A percentile compares a stretch with the other conserved stretches of the same genome.
Conservation (phyloP, 2,329 filamentous ascomycete genomes). For the Beauveria asiatica region DNA sequence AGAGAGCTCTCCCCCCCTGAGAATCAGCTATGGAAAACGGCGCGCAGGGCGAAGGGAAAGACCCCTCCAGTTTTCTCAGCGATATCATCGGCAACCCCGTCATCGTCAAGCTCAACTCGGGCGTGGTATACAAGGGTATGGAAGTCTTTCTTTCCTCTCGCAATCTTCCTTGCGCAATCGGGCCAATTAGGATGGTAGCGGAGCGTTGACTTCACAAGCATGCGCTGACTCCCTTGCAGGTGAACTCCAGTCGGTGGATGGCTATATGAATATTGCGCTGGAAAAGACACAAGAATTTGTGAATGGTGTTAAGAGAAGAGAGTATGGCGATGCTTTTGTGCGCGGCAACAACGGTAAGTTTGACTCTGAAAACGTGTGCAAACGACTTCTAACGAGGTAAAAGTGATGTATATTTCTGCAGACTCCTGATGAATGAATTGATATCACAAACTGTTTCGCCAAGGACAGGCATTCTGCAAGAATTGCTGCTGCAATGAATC, state of each 20-base stretch:
- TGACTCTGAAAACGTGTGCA: neutral
- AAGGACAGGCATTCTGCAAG: no score
- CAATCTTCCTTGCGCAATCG: no score
- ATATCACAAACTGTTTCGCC: neutral
- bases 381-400: neutral
- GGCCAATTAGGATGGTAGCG: neutral
- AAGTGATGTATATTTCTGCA: slow-evolving; percentile 65
- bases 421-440: slow-evolving; percentile 31
- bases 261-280: slow-evolving; percentile 99
- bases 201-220: neutral
- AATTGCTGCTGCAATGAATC: neutral
- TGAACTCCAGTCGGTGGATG: slow-evolving; percentile 92
- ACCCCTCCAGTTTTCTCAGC: slow-evolving; percentile 86
- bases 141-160: neutral
- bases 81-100: slow-evolving; percentile 93
- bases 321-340: slow-evolving; percentile 91
- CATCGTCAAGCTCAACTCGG: slow-evolving; percentile 97
- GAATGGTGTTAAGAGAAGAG: slow-evolving; percentile 71
- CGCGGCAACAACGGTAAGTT: slow-evolving; percentile 83
- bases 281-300: slow-evolving; percentile 93
- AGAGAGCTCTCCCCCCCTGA: neutral
- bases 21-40: slow-evolving; percentile 62
- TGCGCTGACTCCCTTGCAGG: slow-evolving; percentile 43
- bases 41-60: slow-evolving; percentile 66
- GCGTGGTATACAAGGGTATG: slow-evolving; percentile 89